These are phyloP conservation scores for Penicillium concentricum DNA, from an alignment of 2,329 filamentous ascomycete species.

Conservation along the genomic window DNA sequence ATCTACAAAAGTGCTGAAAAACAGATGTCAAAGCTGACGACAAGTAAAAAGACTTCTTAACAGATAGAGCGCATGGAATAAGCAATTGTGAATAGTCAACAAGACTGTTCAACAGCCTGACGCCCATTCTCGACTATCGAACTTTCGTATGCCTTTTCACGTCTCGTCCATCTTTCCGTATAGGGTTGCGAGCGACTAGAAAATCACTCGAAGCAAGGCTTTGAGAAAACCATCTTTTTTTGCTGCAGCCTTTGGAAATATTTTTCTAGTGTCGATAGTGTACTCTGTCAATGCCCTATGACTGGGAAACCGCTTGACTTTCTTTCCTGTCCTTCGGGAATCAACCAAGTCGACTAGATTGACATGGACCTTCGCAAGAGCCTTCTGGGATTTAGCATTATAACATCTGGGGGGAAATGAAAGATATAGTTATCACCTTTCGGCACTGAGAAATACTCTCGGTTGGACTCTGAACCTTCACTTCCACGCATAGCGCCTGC, in stretches of 20 bases:
- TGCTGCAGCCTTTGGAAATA: slow-evolving; percentile 14
- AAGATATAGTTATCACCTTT: not conserved
- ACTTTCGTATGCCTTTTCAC: too few relatives aligned
- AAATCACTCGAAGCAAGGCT: slow-evolving; percentile 12
- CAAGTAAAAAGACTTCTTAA: too few relatives aligned
- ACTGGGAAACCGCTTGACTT: slow-evolving; percentile 11
- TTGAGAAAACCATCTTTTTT: slow-evolving; percentile 17
- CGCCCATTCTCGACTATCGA: too few relatives aligned
- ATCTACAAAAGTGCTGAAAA: too few relatives aligned
- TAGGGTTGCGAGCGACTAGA: not conserved
- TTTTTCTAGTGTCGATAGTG: slow-evolving; percentile 11
- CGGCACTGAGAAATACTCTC: not conserved
- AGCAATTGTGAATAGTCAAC: too few relatives aligned
- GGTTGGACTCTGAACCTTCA: not conserved
- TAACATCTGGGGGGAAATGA: not conserved
- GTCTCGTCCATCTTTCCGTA: too few relatives aligned
- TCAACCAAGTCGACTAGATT: slow-evolving; percentile 17
- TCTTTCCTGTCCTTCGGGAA: slow-evolving; percentile 11
- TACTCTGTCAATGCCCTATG: slow-evolving; percentile 9
- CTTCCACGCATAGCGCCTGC: not conserved
- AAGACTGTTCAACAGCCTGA: too few relatives aligned
- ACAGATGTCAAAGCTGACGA: too few relatives aligned
- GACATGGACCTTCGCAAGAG: slow-evolving; percentile 17
- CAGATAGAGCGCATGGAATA: too few relatives aligned
- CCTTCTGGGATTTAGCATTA: not conserved